Percentiles rank a stretch among this genome's conserved stretches.
Evolutionary conservation across 1,284 basidiomycete genomes (phyloP).

Genomic region (Trichosporon sp.): DNA sequence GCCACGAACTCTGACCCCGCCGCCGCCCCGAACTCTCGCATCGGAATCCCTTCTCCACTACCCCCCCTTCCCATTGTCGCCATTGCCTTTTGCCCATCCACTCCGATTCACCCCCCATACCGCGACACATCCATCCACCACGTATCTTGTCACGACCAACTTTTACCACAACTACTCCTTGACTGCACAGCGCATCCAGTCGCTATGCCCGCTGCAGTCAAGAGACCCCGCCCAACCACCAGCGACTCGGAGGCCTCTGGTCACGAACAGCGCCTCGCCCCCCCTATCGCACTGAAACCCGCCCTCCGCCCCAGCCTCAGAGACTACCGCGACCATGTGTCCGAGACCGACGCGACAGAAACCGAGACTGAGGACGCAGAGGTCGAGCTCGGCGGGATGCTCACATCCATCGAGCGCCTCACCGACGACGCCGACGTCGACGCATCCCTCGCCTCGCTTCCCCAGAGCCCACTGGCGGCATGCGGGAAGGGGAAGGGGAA

Average conservation of each 20-base stretch:
- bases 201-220: conserved; percentile 19
- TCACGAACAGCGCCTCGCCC: conserved; percentile 11
- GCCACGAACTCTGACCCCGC: background rate
- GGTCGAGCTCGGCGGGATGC: conserved; percentile 11
- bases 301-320: conserved; percentile 9
- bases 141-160: conserved; percentile 6
- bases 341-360: conserved; percentile 13
- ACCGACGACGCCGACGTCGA: conserved; percentile 22
- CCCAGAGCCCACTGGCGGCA: background rate
- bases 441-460: conserved; percentile 9
- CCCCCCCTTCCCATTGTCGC: background rate
- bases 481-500: conserved; percentile 27
- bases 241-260: conserved; percentile 17
- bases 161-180: background rate
- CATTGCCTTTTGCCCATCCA: conserved; percentile 5
- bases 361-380: conserved; percentile 13
- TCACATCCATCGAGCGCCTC: conserved; percentile 14
- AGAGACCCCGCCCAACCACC: conserved; percentile 3
- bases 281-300: conserved; percentile 5
- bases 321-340: conserved; percentile 15
- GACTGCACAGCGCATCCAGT: conserved; percentile 17
- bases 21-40: background rate
- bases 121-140: conserved; percentile 13
- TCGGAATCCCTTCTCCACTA: background rate
- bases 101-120: background rate